phyloP scores from a whole-genome alignment of 768 basidiomycete species.

The Trametopsis cervina region DNA sequence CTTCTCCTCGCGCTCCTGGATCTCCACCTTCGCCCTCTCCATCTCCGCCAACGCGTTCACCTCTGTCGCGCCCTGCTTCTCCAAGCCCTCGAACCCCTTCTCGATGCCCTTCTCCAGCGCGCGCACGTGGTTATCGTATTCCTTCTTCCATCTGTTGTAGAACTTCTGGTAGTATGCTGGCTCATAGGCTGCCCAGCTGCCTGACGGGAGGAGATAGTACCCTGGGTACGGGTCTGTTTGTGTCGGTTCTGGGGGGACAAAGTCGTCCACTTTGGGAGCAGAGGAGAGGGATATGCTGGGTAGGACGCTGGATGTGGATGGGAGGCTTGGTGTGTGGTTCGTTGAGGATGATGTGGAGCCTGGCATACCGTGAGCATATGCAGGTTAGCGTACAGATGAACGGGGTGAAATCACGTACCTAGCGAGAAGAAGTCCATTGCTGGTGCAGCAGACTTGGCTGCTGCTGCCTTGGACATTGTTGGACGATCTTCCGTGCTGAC shows the following conservation, averaged over 20 bases:
- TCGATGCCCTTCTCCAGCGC: conserved; percentile 60
- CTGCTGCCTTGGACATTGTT: conserved; percentile 8
- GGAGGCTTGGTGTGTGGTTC: conserved; percentile 15
- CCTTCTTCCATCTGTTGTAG: conserved; percentile 64
- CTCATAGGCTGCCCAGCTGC: conserved; percentile 73
- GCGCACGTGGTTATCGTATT: conserved; percentile 66
- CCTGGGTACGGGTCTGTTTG: conserved; percentile 76
- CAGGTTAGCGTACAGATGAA: not conserved
- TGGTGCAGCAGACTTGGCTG: conserved; percentile 25
- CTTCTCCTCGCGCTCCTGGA: conserved; percentile 68
- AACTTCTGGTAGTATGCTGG: conserved; percentile 60
- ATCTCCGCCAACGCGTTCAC: conserved; percentile 69
- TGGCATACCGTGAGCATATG: not conserved
- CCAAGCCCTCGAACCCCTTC: conserved; percentile 66
- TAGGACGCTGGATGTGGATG: conserved; percentile 9
- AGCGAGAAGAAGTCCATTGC: conserved; percentile 65
- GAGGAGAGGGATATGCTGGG: conserved; percentile 40
- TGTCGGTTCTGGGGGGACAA: conserved; percentile 67
- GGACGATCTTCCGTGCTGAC: conserved; percentile 26
- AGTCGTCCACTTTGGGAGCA: conserved; percentile 63
- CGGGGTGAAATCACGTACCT: conserved; percentile 29
- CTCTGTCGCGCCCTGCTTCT: conserved; percentile 45
- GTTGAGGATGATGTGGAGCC: conserved; percentile 9
- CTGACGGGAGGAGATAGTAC: conserved; percentile 80
- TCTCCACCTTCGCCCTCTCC: conserved; percentile 68